Conservation (phyloP, 129 eudicot species). For the Scalesia atractyloides region DNA sequence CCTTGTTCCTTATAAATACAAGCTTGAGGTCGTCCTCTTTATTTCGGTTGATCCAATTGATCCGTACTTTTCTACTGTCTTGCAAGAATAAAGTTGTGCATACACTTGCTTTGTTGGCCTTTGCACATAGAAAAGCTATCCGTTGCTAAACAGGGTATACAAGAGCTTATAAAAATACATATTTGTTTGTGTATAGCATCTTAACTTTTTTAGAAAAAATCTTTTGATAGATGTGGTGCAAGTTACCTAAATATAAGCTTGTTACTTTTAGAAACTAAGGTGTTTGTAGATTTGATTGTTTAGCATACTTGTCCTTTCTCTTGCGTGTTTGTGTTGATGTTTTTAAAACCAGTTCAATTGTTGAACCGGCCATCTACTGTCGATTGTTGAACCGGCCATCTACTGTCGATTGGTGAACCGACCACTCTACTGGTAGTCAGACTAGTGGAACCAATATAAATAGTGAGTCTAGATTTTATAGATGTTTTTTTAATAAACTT, state of each 20-base stretch:
- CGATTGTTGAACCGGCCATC: no score
- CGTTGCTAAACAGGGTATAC: neutral
- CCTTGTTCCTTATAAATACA: slow-evolving; percentile 1
- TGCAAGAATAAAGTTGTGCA: neutral
- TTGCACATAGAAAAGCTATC: neutral
- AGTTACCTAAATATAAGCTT: neutral
- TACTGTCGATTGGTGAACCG: no score
- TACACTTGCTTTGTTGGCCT: neutral
- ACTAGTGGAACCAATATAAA: no score
- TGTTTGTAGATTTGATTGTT: neutral
- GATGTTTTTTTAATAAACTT: no score
- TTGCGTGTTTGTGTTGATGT: neutral
- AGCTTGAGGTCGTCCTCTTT: neutral
- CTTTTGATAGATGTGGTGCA: neutral
- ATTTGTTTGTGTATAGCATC: neutral
- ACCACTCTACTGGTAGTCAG: no score
- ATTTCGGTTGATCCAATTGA: neutral
- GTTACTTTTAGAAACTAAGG: neutral
- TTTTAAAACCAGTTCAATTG: neutral
- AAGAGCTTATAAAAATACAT: neutral
- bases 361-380: no score
- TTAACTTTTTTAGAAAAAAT: neutral
- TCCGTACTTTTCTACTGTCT: neutral
- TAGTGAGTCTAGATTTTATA: no score
- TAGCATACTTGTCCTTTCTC: neutral